Conservation (phyloP, 148 eudicot species). For the Linanthus parryae region DNA sequence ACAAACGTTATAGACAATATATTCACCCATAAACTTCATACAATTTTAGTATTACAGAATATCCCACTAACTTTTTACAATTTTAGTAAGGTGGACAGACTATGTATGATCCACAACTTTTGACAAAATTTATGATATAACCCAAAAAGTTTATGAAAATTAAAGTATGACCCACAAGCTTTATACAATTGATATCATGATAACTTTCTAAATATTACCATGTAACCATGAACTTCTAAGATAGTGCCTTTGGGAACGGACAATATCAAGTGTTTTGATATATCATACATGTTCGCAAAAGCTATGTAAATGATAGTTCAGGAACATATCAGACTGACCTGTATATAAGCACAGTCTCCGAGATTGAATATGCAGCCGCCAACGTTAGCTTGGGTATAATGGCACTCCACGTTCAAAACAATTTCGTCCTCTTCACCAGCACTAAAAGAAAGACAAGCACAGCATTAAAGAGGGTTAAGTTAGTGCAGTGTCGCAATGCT, state of each 20-base stretch:
- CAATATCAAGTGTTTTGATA: background rate
- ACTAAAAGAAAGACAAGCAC: constrained; percentile 30
- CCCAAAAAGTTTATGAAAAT: no score
- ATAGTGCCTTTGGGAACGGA: background rate
- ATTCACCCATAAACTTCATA: no score
- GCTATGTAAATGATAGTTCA: background rate
- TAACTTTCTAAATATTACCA: background rate
- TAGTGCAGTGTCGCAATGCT: no score
- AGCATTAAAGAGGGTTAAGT: constrained; percentile 11
- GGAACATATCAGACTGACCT: constrained; percentile 36
- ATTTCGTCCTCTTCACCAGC: constrained; percentile 74
- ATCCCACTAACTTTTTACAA: no score
- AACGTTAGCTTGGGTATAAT: constrained; percentile 63
- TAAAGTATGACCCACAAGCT: background rate
- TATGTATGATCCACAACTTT: no score
- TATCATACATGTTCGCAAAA: no score
- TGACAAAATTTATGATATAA: no score
- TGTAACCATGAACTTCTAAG: no score
- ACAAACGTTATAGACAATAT: no score
- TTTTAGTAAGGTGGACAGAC: no score
- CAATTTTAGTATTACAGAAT: no score
- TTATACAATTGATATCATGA: background rate
- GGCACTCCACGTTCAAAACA: constrained; percentile 60
- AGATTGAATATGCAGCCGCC: constrained; percentile 38
- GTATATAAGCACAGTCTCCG: constrained; percentile 78